Evolutionary conservation across 2,329 filamentous ascomycete genomes (phyloP), one percentile per base, ranked within the genome.

Genomic region (Xylariaceae sp.): DNA sequence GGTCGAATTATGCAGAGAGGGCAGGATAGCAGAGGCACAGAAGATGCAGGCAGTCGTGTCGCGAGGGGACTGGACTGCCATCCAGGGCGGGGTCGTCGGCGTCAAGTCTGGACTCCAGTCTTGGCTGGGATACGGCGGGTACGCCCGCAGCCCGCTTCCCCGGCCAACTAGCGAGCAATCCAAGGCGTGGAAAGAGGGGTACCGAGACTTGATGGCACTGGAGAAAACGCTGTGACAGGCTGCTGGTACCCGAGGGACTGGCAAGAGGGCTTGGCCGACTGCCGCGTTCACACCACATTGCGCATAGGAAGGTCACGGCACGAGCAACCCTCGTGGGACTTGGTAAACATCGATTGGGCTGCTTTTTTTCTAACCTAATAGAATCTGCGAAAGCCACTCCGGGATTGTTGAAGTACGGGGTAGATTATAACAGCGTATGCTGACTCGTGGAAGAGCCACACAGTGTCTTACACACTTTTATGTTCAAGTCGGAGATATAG

Each of bases 1-100:
- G 1, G 77, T 87, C 56, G 78, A 86, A 61, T 77, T 90, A 5
- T 90, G 82, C 70, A 76, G 78, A 47, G 71, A 79, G 36, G 87
- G 87, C 19, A 78, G 83, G 58, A 67, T 83, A 33, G 73, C 77
- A 24, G 85, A 89, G 67, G 88, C 88, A 1, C 81, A 82, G 66
- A 80, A 79, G 63, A 72, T 89, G 72, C 88, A 91, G 73, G 86
- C 84, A 41, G 74, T 86, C 19, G 78, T 92, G 39, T 85, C 87
- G 40, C 78, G 82, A 46, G 89, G 86, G 41, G 89, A 92, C 75
- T 91, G 88, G 88, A 84, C 82, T 3, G 86, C 87, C 26, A 91
- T 90, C 58, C 82, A 88, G 67, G 85, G 86, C 53, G 89, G 88
- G 43, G 86, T 92, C 53, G 83, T 90, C 24, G 87, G 87, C 41